Base-by-base conservation (phyloP, 164 flowering plant species). In the Saururus chinensis region DNA sequence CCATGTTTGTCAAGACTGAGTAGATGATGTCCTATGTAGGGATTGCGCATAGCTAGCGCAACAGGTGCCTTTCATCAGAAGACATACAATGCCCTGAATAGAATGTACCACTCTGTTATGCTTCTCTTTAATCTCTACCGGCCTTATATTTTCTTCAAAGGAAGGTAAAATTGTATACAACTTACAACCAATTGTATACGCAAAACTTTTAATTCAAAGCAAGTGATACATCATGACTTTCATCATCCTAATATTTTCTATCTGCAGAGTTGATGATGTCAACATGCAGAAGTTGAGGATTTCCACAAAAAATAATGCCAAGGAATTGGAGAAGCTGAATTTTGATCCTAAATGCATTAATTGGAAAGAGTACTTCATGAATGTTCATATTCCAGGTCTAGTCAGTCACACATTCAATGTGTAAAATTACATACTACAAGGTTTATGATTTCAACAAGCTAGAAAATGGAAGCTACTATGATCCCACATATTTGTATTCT, bases 311-410 rank as follows among this genome's bases (percentile, higher is more conserved):
- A 71, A 64, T 13, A 60, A 51, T 13, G 60, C 25, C 0, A 57
- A 10, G 0, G 75, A 75, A 16, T 62, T 60, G 0, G 74, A 76
- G 4, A 23, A 61, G 40, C 78, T 82, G 25, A 57, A 62, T 65
- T 82, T 82, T 40, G 84, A 82, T 57, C 79, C 88, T 0, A 80
- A 69, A 22, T 26, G 52, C 67, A 73, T 85, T 26, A 56, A 83
- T 12, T 85, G 90, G 87, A 83, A 81, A 3, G 83, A 81, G 53
- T 85, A 85, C 61, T 68, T 83, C 59, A 61, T 76, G 68, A 78
- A 73, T 9, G 70, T 64, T 56, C 87, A 85, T 60, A 37, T 81
- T 22, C 91, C 84, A 23, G 91, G 88, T 0, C 58, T 75, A 0
- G 78, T 80, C 19, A 76, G 70, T 63, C 62, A 79, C 60, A 68